Percentiles rank a stretch among this genome's conserved stretches.
These are phyloP conservation scores for Eucalyptus camaldulensis DNA, from an alignment of 345 rosid species.

Conservation along the genomic window DNA sequence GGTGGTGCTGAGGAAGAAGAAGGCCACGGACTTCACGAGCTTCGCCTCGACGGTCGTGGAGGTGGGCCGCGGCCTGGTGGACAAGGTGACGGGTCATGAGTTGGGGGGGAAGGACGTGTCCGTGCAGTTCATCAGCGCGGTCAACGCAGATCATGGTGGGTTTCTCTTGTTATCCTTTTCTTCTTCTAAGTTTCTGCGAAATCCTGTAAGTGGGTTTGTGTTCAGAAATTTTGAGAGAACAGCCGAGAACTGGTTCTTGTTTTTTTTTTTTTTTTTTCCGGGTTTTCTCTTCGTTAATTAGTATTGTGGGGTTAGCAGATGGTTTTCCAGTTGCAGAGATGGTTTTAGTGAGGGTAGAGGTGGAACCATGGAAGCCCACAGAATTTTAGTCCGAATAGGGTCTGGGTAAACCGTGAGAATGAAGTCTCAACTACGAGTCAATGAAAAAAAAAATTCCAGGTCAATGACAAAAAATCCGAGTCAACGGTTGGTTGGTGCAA, in stretches of 20 bases:
- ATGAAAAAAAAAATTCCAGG: neutral
- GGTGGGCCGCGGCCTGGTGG: neutral
- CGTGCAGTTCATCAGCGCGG: constrained; percentile 1
- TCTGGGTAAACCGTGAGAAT: neutral
- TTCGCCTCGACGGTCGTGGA: neutral
- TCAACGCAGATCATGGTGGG: neutral
- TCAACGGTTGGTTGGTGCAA: neutral
- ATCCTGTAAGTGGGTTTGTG: neutral
- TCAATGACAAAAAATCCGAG: neutral
- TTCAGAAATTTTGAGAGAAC: neutral
- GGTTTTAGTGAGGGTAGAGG: neutral
- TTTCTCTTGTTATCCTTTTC: neutral
- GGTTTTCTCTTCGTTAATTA: neutral
- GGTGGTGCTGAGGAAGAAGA: constrained; percentile 2
- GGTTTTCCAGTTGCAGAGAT: neutral
- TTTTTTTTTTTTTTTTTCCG: neutral
- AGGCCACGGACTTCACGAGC: neutral
- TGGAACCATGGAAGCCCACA: neutral
- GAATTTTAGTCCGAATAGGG: neutral
- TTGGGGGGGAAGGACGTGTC: neutral
- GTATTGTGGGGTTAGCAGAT: neutral
- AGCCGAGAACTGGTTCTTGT: neutral
- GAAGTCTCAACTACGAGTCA: neutral
- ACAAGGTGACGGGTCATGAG: neutral
- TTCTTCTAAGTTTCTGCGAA: neutral